Evolutionary conservation across 352 stramenopile genomes (phyloP).

Genomic region (Nothophytophthora sp.): DNA sequence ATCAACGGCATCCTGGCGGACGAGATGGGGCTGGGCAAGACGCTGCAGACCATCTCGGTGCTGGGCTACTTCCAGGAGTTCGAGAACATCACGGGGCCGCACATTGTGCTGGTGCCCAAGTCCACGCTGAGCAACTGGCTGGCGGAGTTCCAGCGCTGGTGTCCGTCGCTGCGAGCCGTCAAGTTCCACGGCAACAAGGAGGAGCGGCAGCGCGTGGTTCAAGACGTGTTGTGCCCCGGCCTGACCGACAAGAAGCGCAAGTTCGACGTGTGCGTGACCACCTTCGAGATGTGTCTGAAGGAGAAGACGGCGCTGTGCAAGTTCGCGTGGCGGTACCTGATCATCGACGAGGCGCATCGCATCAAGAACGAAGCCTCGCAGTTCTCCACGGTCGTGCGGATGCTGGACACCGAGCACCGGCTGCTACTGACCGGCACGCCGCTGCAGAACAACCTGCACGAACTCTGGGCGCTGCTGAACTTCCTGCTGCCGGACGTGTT

Average conservation of each 20-base stretch:
- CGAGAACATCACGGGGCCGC: conserved; percentile 85
- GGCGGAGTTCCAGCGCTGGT: conserved; percentile 92
- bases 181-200: conserved; percentile 94
- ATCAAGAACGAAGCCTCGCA: conserved; percentile 91
- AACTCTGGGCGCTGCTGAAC: conserved; percentile 95
- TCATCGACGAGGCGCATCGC: conserved; percentile 88
- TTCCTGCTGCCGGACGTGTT: conserved; percentile 96
- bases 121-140: conserved; percentile 95
- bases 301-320: conserved; percentile 88
- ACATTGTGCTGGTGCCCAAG: conserved; percentile 95
- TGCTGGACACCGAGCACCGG: conserved; percentile 83
- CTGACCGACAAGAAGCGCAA: conserved; percentile 91
- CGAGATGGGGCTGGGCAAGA: conserved; percentile 99
- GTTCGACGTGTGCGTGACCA: conserved; percentile 97
- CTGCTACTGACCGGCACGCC: conserved; percentile 95
- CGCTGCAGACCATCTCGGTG: conserved; percentile 92
- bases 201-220: conserved; percentile 83
- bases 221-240: conserved; percentile 89
- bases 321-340: conserved; percentile 89
- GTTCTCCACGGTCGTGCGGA: conserved; percentile 85
- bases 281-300: conserved; percentile 96
- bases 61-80: conserved; percentile 85
- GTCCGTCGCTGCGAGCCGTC: conserved; percentile 89
- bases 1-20: conserved; percentile 99
- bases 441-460: conserved; percentile 95